Conservation (phyloP, 2,329 filamentous ascomycete genomes). For the Fusarium luffae region DNA sequence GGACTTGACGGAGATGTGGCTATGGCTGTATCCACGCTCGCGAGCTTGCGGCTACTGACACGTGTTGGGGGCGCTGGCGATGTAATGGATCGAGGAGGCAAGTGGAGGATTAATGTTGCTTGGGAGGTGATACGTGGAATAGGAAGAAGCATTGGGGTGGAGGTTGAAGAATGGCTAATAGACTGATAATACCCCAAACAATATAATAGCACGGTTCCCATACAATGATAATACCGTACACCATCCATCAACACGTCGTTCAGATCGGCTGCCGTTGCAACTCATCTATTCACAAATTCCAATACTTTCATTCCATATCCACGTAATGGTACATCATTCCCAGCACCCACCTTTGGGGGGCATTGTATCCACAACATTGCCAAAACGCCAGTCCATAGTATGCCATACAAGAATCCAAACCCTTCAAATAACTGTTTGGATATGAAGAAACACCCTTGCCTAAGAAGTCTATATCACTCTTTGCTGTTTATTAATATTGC, state of each 20-base stretch:
- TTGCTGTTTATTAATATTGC: slow-evolving; percentile 16
- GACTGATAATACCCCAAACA: slow-evolving; percentile 58
- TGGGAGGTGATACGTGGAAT: slow-evolving; percentile 80
- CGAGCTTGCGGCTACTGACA: slow-evolving; percentile 75
- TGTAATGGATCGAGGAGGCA: slow-evolving; percentile 73
- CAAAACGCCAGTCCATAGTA: slow-evolving; percentile 38
- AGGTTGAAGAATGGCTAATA: slow-evolving; percentile 80
- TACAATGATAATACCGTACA: background rate
- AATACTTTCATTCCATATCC: slow-evolving; percentile 37
- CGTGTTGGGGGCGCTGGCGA: slow-evolving; percentile 72
- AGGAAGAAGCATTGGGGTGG: slow-evolving; percentile 79
- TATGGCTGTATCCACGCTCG: slow-evolving; percentile 77
- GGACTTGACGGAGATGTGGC: slow-evolving; percentile 66
- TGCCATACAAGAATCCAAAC: slow-evolving; percentile 31
- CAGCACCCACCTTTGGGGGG: slow-evolving; percentile 10
- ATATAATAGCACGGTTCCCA: background rate
- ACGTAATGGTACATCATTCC: slow-evolving; percentile 40
- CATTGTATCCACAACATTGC: slow-evolving; percentile 7
- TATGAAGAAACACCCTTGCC: slow-evolving; percentile 4
- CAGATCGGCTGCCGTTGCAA: slow-evolving; percentile 15
- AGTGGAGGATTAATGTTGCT: slow-evolving; percentile 82
- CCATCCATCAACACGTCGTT: slow-evolving; percentile 13
- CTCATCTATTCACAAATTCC: slow-evolving; percentile 36
- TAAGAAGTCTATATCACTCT: slow-evolving; percentile 12
- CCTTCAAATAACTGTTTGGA: slow-evolving; percentile 30